phyloP scores from a whole-genome alignment of 139 green algal genomes.

The Tetraselmis striata region DNA sequence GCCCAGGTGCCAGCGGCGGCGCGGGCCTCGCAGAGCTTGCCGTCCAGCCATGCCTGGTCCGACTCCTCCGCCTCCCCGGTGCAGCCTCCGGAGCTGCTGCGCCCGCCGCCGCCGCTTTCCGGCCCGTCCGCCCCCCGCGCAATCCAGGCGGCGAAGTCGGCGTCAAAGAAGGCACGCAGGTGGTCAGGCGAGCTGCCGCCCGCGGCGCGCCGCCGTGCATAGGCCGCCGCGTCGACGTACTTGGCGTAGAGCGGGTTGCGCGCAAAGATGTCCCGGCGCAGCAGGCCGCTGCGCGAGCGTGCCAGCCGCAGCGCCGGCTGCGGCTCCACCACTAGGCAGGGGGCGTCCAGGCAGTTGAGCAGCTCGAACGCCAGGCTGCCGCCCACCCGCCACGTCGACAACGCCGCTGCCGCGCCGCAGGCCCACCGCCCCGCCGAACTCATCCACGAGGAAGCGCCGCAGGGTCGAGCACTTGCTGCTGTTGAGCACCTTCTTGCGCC shows the following conservation, averaged over 20 bases:
- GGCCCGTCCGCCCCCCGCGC: too few species aligned
- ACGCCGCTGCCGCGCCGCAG: conserved; percentile 29
- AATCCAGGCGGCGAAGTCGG: too few species aligned
- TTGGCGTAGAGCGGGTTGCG: conserved; percentile 17
- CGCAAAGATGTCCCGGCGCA: conserved; percentile 25
- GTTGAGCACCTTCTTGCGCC: too few species aligned
- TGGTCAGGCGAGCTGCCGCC: not conserved
- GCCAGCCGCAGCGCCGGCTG: conserved; percentile 26
- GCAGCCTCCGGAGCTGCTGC: too few species aligned
- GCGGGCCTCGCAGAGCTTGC: too few species aligned
- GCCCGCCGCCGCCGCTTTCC: too few species aligned
- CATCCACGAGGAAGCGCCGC: conserved; percentile 44
- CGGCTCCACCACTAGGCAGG: conserved; percentile 37
- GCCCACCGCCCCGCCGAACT: conserved; percentile 16
- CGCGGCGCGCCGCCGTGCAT: too few species aligned
- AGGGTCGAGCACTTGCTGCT: too few species aligned
- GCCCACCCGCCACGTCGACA: conserved; percentile 43
- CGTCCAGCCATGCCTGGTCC: too few species aligned
- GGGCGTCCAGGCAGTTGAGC: conserved; percentile 32
- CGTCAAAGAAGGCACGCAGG: too few species aligned
- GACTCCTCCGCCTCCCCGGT: too few species aligned
- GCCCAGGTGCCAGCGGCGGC: too few species aligned
- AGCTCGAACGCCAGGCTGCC: conserved; percentile 47
- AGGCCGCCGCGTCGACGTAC: conserved; percentile 4
- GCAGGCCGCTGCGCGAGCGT: conserved; percentile 9